Base-by-base conservation (phyloP, 1,284 basidiomycete genomes). In the Cutaneotrichosporon spelunceum region DNA sequence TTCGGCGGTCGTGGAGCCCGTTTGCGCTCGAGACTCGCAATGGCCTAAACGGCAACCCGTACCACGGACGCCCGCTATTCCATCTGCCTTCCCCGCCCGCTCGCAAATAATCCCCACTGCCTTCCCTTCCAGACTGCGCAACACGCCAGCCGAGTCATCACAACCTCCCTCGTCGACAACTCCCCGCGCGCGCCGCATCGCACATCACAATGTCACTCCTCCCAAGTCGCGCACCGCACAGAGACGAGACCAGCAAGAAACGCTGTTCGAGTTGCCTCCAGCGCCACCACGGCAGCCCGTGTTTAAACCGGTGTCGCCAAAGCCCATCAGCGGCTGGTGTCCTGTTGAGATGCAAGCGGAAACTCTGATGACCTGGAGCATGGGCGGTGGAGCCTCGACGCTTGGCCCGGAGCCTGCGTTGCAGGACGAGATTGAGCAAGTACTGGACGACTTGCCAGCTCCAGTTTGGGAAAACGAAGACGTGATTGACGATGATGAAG, bases 311-410 rank as follows among this genome's bases (percentile, higher is more conserved):
- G 48, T 36, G 1, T 24, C 56, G 10, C 49, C 49, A 4, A 29
- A 36, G 19, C 36, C 52, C 1, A 19, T 48, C 6, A 26, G 39
- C 7, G 55, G 66, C 19, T 76, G 68, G 65, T 55, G 66, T 44
- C 64, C 70, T 0, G 71, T 74, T 7, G 64, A 69, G 14, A 72
- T 74, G 71, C 66, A 73, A 14, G 60, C 74, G 16, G 74, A 76
- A 53, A 76, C 74, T 2, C 63, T 76, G 16, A 62, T 76, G 56
- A 70, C 72, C 2, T 76, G 74, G 74, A 68, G 68, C 59, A 54
- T 68, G 26, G 69, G 65, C 4, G 64, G 61, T 3, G 61, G 55
- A 3, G 49, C 39, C 8, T n/a, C 9, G 39, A n/a, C 39, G 19
- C 19, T 42, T n/a, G 39, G 39, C 39, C 19, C 19, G 8, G 39